A percentile compares a stretch with the other conserved stretches of the same genome.
phyloP scores from a whole-genome alignment of 2,329 filamentous ascomycete species.

The Kalaharituber pfeilii region DNA sequence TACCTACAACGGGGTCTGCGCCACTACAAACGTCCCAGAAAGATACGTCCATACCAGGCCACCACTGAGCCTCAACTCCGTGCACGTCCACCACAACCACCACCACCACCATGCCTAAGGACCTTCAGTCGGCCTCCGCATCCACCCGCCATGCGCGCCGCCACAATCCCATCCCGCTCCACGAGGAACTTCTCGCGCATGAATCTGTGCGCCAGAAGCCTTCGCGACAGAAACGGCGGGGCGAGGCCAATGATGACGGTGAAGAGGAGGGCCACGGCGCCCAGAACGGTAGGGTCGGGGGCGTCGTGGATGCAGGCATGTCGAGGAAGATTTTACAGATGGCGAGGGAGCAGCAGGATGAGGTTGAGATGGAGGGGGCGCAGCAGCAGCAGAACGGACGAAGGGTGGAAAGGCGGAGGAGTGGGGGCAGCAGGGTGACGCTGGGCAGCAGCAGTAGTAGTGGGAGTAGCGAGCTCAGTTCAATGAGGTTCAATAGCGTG shows the following conservation, averaged over 20 bases:
- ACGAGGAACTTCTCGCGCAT: slow-evolving; percentile 55
- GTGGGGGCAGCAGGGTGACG: too few relatives aligned
- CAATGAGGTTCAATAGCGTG: slow-evolving; percentile 33
- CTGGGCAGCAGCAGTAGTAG: slow-evolving; percentile 35
- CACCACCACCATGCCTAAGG: slow-evolving; percentile 54
- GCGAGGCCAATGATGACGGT: slow-evolving; percentile 38
- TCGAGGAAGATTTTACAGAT: slow-evolving; percentile 79
- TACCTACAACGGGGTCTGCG: too few relatives aligned
- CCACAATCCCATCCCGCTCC: slow-evolving; percentile 59
- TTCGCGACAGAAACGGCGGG: slow-evolving; percentile 50
- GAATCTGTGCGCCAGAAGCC: slow-evolving; percentile 53
- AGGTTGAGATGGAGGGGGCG: slow-evolving; percentile 59
- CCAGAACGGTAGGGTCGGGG: too few relatives aligned
- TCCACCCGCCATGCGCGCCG: slow-evolving; percentile 42
- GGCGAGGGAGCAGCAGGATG: slow-evolving; percentile 46
- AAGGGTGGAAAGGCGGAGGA: slow-evolving; percentile 19
- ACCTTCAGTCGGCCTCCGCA: slow-evolving; percentile 40
- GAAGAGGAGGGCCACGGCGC: slow-evolving; percentile 31
- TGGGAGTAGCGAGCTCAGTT: slow-evolving; percentile 53
- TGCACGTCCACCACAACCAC: background rate
- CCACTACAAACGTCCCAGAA: too few relatives aligned
- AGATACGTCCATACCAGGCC: too few relatives aligned
- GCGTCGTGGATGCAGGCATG: slow-evolving; percentile 69
- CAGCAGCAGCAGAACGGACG: slow-evolving; percentile 29
- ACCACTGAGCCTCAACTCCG: too few relatives aligned